These are phyloP conservation scores for Chytriomyces sp. DNA, from an alignment of 192 early-diverging fungal species.

Conservation along the genomic window DNA sequence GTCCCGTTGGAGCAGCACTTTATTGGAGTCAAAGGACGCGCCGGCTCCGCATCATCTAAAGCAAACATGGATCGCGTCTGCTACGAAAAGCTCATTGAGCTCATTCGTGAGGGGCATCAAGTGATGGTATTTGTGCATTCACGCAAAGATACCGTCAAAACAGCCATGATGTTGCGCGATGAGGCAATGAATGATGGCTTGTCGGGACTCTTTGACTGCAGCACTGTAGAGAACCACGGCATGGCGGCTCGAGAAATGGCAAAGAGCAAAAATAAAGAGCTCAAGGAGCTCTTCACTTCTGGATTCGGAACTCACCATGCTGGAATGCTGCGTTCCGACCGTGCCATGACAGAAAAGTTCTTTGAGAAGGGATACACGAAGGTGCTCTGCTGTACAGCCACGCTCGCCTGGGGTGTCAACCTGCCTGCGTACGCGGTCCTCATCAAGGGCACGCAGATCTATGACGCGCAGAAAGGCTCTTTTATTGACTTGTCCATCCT, in stretches of 20 bases:
- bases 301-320: conserved; percentile 98
- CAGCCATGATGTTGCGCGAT: conserved; percentile 77
- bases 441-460: conserved; percentile 97
- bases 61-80: conserved; percentile 79
- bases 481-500: conserved; percentile 95
- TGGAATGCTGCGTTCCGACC: conserved; percentile 88
- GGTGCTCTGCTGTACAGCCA: conserved; percentile 95
- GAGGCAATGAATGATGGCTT: conserved; percentile 64
- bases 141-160: conserved; percentile 97
- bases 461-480: conserved; percentile 88
- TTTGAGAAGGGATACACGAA: conserved; percentile 84
- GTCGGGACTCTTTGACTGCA: conserved; percentile 63
- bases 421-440: conserved; percentile 97
- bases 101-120: conserved; percentile 83
- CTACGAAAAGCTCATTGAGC: conserved; percentile 74
- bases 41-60: conserved; percentile 64
- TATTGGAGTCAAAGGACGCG: conserved; percentile 80
- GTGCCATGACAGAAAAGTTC: conserved; percentile 81
- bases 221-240: conserved; percentile 51
- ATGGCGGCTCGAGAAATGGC: conserved; percentile 63
- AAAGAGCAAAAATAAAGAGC: conserved; percentile 78
- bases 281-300: conserved; percentile 79
- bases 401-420: conserved; percentile 99
- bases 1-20: conserved; percentile 97
- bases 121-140: conserved; percentile 99